Conservation (phyloP, 2,329 filamentous ascomycete species). For the Diaporthe sp. region DNA sequence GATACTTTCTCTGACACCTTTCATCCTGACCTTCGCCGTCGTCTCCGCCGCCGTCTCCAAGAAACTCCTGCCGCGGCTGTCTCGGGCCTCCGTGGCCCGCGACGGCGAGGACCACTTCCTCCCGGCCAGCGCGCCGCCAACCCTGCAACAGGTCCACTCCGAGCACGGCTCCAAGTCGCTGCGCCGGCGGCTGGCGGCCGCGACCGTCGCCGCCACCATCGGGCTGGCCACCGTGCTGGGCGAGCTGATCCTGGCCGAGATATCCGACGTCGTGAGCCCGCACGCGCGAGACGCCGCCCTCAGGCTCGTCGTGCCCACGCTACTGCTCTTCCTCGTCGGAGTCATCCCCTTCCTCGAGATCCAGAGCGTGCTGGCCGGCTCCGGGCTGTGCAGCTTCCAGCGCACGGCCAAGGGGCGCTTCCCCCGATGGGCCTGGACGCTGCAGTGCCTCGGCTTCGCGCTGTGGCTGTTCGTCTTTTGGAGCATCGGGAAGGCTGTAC, state of each 20-base stretch:
- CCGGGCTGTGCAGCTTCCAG: slow-evolving; percentile 73
- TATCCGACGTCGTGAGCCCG: slow-evolving; percentile 80
- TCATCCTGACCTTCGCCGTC: slow-evolving; percentile 77
- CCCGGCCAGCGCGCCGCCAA: slow-evolving; percentile 72
- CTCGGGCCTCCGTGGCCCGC: slow-evolving; percentile 62
- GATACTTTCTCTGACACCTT: slow-evolving; percentile 75
- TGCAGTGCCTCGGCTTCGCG: slow-evolving; percentile 74
- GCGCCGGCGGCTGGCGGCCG: slow-evolving; percentile 67
- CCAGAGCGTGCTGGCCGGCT: slow-evolving; percentile 71
- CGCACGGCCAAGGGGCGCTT: slow-evolving; percentile 68
- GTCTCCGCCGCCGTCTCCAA: slow-evolving; percentile 75
- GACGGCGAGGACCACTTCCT: slow-evolving; percentile 74
- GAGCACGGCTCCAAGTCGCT: slow-evolving; percentile 69
- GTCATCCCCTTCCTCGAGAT: slow-evolving; percentile 86
- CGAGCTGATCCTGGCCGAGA: slow-evolving; percentile 86
- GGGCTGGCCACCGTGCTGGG: slow-evolving; percentile 83
- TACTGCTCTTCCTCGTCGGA: slow-evolving; percentile 80
- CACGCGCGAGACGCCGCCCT: slow-evolving; percentile 78
- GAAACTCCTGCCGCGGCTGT: slow-evolving; percentile 81
- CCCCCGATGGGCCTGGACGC: slow-evolving; percentile 73
- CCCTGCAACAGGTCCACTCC: slow-evolving; percentile 70
- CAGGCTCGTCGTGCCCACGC: slow-evolving; percentile 76
- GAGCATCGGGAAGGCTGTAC: slow-evolving; percentile 77
- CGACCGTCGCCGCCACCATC: slow-evolving; percentile 82
- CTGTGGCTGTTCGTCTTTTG: slow-evolving; percentile 83